Percentiles rank a stretch among this genome's conserved stretches.
These are phyloP conservation scores for Aristolochia contorta DNA, from an alignment of 164 flowering plant species.

Conservation along the genomic window DNA sequence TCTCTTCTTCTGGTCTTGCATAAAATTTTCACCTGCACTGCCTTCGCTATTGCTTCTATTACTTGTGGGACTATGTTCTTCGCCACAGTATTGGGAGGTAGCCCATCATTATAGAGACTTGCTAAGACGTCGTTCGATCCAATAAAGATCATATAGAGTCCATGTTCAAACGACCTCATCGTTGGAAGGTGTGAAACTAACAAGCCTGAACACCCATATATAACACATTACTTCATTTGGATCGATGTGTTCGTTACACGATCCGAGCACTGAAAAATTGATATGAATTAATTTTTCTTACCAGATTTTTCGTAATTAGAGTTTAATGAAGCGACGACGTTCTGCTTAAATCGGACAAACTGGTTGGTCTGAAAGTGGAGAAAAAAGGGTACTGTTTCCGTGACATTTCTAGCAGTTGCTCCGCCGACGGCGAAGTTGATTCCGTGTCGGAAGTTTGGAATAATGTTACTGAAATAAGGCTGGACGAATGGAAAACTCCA, in stretches of 20 bases:
- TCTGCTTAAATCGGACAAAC: constrained; percentile 15
- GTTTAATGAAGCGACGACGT: constrained; percentile 7
- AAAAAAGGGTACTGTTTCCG: constrained; percentile 11
- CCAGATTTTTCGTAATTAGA: not conserved
- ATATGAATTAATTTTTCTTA: too few species aligned
- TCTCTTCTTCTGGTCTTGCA: too few species aligned
- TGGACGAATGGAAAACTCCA: constrained; percentile 16
- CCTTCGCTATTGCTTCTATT: constrained; percentile 14
- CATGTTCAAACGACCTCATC: constrained; percentile 11
- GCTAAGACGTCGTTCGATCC: constrained; percentile 12
- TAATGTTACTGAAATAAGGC: constrained; percentile 13
- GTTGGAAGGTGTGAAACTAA: constrained; percentile 8
- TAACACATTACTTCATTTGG: not conserved
- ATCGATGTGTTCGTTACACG: too few species aligned
- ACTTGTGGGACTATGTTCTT: constrained; percentile 14
- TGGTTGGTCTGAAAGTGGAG: constrained; percentile 16
- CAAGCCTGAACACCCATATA: not conserved
- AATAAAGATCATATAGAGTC: constrained; percentile 15
- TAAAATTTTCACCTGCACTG: constrained; percentile 9
- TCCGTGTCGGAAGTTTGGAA: constrained; percentile 15
- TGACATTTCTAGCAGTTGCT: constrained; percentile 16
- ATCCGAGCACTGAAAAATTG: too few species aligned
- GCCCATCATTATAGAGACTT: not conserved
- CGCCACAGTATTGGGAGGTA: constrained; percentile 6
- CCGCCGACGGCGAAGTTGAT: constrained; percentile 19